Conservation (phyloP, 192 early-diverging fungal genomes). For the Chytriomyces sp. region DNA sequence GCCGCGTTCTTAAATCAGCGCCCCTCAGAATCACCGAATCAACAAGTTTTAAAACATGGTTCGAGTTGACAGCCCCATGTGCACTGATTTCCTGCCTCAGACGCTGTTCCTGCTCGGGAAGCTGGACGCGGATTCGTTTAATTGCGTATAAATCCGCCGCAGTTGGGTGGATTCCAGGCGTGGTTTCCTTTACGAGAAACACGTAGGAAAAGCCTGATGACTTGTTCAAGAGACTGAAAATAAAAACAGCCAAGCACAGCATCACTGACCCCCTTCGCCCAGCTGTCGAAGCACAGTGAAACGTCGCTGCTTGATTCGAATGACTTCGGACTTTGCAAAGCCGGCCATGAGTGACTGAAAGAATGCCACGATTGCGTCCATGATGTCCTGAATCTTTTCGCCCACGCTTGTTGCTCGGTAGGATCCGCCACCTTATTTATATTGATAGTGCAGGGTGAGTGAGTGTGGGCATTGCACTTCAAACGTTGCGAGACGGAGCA, state of each 20-base stretch:
- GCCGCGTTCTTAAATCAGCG: background rate
- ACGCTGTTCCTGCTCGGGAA: conserved; percentile 57
- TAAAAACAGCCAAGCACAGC: background rate
- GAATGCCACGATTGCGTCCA: conserved; percentile 27
- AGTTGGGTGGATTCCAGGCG: conserved; percentile 8
- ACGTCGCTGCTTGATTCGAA: conserved; percentile 18
- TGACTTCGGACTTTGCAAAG: conserved; percentile 6
- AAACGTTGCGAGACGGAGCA: too few relatives aligned
- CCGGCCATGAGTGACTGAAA: conserved; percentile 25
- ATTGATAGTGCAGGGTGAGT: too few relatives aligned
- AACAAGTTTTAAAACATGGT: conserved; percentile 45
- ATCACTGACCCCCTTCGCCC: conserved; percentile 48
- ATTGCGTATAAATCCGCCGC: conserved; percentile 40
- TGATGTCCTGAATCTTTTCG: background rate
- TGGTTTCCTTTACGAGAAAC: conserved; percentile 50
- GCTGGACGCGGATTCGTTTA: conserved; percentile 52
- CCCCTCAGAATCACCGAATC: conserved; percentile 44
- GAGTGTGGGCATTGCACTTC: too few relatives aligned
- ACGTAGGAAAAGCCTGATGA: conserved; percentile 54
- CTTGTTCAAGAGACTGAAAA: background rate
- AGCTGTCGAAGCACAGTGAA: conserved; percentile 37
- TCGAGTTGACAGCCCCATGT: conserved; percentile 42
- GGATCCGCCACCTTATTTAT: too few relatives aligned
- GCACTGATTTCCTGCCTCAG: conserved; percentile 48
- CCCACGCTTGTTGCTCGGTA: too few relatives aligned